Base-by-base conservation (phyloP, 1,284 basidiomycete species). In the Moniliophthora roreri region DNA sequence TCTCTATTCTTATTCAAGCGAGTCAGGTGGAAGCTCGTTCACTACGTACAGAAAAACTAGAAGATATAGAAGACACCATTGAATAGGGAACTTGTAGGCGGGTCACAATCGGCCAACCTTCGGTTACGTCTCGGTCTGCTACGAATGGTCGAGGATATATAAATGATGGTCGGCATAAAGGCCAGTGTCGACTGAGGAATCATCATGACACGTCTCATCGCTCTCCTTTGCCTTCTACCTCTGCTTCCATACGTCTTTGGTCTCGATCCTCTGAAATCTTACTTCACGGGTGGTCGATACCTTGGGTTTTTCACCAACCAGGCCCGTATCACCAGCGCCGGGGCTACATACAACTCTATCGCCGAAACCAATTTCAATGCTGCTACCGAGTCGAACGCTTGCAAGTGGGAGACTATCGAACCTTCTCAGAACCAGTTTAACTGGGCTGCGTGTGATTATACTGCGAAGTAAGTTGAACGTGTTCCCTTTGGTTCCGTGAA, bases 211-310 rank as follows among this genome's bases (percentile, higher is more conserved):
- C 24, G n/a, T n/a, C n/a, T 46, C 24, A 16, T 28, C n/a, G 20
- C 24, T 46, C 44, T 46, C 5, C 15, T 46, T 24, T 46, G 44
- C 44, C 10, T 46, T 28, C 44, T 46, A 24, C 23, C 44, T 2
- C 28, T 46, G 23, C 44, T 46, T 46, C 44, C 44, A 24, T 28
- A 46, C 28, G 44, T 46, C 21, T 24, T 46, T 15, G 21, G 11
- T 28, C 73, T 80, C 62, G 82, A 80, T 40, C 77, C 85, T 56
- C 82, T 85, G 73, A 82, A 86, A 72, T 81, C 83, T 18, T 42
- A 42, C 49, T 34, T 50, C 24, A 42, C 39, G 18, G 28, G 36
- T 32, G 49, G 49, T 38, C 42, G 45, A 36, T 48, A 48, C 23
- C 28, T 28, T 5, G 36, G 42, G 20, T 15, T 39, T 18, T 48